Base-by-base conservation (phyloP, 805 yeast genomes). In the Wickerhamiella dianesei region DNA sequence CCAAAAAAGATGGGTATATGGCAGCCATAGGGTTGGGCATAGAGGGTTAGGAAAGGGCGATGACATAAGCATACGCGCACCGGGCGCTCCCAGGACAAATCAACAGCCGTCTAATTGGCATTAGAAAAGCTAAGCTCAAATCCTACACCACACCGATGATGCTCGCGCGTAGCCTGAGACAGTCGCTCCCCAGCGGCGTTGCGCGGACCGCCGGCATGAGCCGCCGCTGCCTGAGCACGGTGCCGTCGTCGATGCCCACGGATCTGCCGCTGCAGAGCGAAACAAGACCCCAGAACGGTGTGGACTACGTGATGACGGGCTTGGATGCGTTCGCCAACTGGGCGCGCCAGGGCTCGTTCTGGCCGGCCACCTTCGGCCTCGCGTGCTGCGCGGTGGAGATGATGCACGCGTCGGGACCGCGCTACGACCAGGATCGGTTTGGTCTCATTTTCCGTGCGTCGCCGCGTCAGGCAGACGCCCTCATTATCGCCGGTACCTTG, bases 311-410 rank as follows among this genome's bases (percentile, higher is more conserved):
- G 2, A 71, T 84, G 61, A 83, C 94, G 16, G 76, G 88, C 18
- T 68, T 84, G 57, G 95, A 84, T 60, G 79, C 79, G 52, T 75
- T 84, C 52, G 87, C 87, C 53, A 80, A 80, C 69, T 84, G 95
- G 95, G 94, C 89, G 1, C 75, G 94, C 65, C 86, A 82, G 62
- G 85, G 94, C 21, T 82, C 92, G 1, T 84, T 84, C 64, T 84
- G 95, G 95, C 95, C 95, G 6, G 88, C 83, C 41, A 84, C 95
- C 35, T 84, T 84, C 65, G 95, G 95, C 32, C 71, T 84, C 60
- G 94, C 94, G 6, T 84, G 95, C 67, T 84, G 95, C 71, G 95
- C 95, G 51, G 94, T 84, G 39, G 95, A 84, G 67, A 84, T 84
- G 95, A 84, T 84, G 95, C 95, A 84, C 63, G 82, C 81, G 36